A percentile compares a stretch with the other conserved stretches of the same genome.
Evolutionary conservation across 345 rosid species (phyloP).

Genomic region (Limnanthes douglasii): DNA sequence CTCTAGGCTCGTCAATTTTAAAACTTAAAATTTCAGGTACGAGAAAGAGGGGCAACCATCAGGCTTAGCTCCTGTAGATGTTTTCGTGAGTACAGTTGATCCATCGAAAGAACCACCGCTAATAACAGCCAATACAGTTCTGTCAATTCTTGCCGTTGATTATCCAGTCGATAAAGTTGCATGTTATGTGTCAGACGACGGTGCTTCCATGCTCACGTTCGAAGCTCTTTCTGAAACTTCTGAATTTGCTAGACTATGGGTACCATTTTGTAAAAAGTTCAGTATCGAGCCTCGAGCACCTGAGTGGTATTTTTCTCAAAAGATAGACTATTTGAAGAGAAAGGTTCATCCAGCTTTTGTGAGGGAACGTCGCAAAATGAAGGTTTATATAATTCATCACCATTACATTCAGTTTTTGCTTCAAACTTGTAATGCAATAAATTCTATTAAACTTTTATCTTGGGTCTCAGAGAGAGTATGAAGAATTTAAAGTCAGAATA

Average conservation of each 20-base stretch:
- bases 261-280: slow-evolving; percentile 87
- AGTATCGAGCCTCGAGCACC: slow-evolving; percentile 95
- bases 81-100: slow-evolving; percentile 92
- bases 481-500: slow-evolving; percentile 78
- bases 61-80: slow-evolving; percentile 57
- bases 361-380: slow-evolving; percentile 86
- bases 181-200: slow-evolving; percentile 94
- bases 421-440: not conserved
- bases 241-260: slow-evolving; percentile 94
- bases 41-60: slow-evolving; percentile 90
- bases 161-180: slow-evolving; percentile 89
- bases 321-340: slow-evolving; percentile 79
- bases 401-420: not conserved
- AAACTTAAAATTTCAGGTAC: slow-evolving; percentile 34
- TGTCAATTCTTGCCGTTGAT: slow-evolving; percentile 89
- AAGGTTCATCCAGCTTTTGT: slow-evolving; percentile 89
- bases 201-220: slow-evolving; percentile 98
- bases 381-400: slow-evolving; percentile 26
- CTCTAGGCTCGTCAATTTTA: no score
- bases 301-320: slow-evolving; percentile 87
- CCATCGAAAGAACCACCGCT: slow-evolving; percentile 94
- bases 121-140: slow-evolving; percentile 92
- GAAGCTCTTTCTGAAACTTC: slow-evolving; percentile 97
- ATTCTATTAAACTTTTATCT: slow-evolving; percentile 1
- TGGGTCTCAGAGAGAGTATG: slow-evolving; percentile 71